These are phyloP conservation scores for Litsea cubeba DNA, from an alignment of 164 flowering plant species.

Conservation along the genomic window DNA sequence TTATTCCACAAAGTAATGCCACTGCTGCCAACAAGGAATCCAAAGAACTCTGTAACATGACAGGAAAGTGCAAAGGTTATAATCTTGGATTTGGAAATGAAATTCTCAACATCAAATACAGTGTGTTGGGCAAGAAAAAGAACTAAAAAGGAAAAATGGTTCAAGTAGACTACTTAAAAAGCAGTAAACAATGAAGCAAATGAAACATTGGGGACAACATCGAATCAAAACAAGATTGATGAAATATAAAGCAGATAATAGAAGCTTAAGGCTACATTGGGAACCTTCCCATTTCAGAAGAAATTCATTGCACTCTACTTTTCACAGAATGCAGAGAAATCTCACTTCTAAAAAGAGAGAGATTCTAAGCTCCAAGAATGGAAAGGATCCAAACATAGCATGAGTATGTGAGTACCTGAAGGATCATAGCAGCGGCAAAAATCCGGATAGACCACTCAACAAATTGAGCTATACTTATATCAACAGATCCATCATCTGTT, in stretches of 20 bases:
- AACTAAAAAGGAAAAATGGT: neutral
- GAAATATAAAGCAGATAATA: no score
- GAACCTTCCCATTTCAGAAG: no score
- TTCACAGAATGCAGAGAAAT: neutral
- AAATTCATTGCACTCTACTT: neutral
- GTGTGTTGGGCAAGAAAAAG: neutral
- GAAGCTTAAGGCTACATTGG: neutral
- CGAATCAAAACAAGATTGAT: no score
- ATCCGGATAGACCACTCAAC: conserved; percentile 71
- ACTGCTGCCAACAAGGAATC: conserved; percentile 64
- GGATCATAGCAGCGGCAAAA: conserved; percentile 57
- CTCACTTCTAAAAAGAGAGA: neutral
- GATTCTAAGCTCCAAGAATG: neutral
- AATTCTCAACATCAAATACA: neutral
- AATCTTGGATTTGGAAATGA: neutral
- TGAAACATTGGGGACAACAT: no score
- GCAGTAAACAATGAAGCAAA: no score
- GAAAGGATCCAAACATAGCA: neutral
- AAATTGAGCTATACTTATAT: conserved; percentile 52
- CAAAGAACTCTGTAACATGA: conserved; percentile 52
- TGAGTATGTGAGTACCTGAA: conserved; percentile 46
- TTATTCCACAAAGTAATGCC: conserved; percentile 52
- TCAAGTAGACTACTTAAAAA: neutral
- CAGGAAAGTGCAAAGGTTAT: neutral
- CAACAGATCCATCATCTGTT: conserved; percentile 77